Percentiles rank a stretch among this genome's conserved stretches.
phyloP scores from a whole-genome alignment of 805 yeast species.

The Blastobotrys chiropterorum region DNA sequence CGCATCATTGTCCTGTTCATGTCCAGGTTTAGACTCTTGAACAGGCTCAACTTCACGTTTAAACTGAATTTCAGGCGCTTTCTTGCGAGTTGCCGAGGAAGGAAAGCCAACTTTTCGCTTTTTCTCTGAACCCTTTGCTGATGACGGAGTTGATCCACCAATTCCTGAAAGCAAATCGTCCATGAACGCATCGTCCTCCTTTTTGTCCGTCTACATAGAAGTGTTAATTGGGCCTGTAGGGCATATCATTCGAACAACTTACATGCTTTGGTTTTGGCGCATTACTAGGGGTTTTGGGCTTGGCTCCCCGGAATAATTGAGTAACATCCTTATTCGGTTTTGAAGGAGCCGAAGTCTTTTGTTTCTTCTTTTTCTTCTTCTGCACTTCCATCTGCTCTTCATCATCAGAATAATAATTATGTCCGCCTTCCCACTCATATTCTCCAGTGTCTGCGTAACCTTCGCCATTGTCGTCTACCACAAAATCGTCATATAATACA shows the following conservation, averaged over 20 bases:
- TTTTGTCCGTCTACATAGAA: constrained; percentile 9
- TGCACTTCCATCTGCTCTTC: constrained; percentile 28
- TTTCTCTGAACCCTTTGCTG: constrained; percentile 21
- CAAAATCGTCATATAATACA: constrained; percentile 82
- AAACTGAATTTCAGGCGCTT: neutral
- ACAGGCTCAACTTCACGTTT: constrained; percentile 1
- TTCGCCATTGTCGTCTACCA: constrained; percentile 88
- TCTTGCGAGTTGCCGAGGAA: neutral
- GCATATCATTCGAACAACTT: no score
- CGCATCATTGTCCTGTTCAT: neutral
- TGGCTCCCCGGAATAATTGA: constrained; percentile 35
- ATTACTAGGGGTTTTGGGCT: constrained; percentile 38
- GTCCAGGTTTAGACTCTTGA: neutral
- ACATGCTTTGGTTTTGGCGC: constrained; percentile 32
- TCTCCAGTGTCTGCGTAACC: constrained; percentile 93
- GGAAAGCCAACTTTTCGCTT: constrained; percentile 5
- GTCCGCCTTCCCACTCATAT: constrained; percentile 67
- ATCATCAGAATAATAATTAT: constrained; percentile 28
- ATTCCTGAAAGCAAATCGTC: constrained; percentile 67
- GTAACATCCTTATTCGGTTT: constrained; percentile 31
- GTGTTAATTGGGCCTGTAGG: no score
- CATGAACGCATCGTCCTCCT: constrained; percentile 46
- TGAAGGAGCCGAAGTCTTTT: constrained; percentile 9
- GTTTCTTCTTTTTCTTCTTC: constrained; percentile 28
- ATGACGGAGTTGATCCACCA: constrained; percentile 22